Percentiles rank a stretch among this genome's conserved stretches.
Evolutionary conservation across 345 rosid genomes (phyloP).

Genomic region (Eucalyptus regnans): DNA sequence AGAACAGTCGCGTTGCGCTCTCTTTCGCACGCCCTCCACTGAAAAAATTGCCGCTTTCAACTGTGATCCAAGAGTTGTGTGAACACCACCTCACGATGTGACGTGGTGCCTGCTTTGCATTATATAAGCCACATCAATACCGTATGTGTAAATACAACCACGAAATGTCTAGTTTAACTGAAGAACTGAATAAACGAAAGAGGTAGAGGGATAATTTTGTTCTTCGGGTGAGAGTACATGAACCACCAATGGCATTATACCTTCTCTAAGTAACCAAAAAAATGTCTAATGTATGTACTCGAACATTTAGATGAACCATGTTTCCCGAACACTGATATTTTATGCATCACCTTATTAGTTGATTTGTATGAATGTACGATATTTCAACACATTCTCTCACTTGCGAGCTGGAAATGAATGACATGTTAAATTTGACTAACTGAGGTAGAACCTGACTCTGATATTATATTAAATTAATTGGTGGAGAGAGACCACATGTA

Average conservation of each 20-base stretch:
- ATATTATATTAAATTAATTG: accelerated
- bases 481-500: accelerated
- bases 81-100: background rate
- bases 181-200: background rate
- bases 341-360: background rate
- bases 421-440: accelerated
- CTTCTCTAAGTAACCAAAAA: background rate
- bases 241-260: background rate
- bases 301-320: background rate
- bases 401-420: background rate
- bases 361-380: accelerated
- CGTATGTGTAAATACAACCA: background rate
- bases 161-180: background rate
- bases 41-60: background rate
- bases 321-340: background rate
- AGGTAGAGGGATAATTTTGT: background rate
- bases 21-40: background rate
- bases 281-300: background rate
- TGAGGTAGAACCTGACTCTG: background rate
- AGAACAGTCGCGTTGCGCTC: background rate
- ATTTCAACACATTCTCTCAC: background rate
- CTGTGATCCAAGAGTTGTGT: background rate
- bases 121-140: background rate
- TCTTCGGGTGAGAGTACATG: background rate
- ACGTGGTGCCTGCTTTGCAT: background rate